These are phyloP conservation scores for Bimuria novae-zelandiae DNA, from an alignment of 2,329 filamentous ascomycete species.

Conservation along the genomic window DNA sequence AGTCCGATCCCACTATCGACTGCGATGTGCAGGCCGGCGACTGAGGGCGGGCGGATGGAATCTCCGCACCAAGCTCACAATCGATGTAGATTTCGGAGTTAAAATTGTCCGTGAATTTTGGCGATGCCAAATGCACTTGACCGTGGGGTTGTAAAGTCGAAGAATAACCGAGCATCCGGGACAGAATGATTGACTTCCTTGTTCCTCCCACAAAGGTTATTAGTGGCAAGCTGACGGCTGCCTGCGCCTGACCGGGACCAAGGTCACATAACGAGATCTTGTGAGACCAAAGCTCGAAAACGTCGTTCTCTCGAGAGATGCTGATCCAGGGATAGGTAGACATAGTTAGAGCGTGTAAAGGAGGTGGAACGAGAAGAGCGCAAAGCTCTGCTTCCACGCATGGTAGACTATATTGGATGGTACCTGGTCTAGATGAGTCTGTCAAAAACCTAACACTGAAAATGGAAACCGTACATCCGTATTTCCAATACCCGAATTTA, in stretches of 20 bases:
- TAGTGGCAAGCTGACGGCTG: slow-evolving; percentile 5
- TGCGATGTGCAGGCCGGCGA: not conserved
- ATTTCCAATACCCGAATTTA: too few species aligned
- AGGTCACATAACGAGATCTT: slow-evolving; percentile 3
- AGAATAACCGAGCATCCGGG: slow-evolving; percentile 3
- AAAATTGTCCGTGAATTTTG: slow-evolving; percentile 7
- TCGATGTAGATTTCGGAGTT: slow-evolving; percentile 16
- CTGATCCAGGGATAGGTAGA: slow-evolving; percentile 6
- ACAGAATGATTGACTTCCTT: slow-evolving; percentile 10
- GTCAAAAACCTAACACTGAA: too few species aligned
- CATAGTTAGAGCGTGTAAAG: not conserved
- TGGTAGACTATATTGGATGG: too few species aligned
- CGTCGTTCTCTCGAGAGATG: not conserved
- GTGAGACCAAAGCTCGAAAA: slow-evolving; percentile 7
- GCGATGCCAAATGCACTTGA: slow-evolving; percentile 9
- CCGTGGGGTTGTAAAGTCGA: not conserved
- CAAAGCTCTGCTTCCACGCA: too few species aligned
- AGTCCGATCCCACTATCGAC: not conserved
- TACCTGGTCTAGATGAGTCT: too few species aligned
- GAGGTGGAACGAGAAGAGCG: too few species aligned
- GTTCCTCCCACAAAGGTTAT: slow-evolving; percentile 14
- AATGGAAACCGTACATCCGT: too few species aligned
- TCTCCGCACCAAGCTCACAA: slow-evolving; percentile 9
- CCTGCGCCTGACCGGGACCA: not conserved
- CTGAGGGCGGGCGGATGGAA: not conserved